Evolutionary conservation across 192 early-diverging fungal genomes (phyloP), one percentile per base, ranked within the genome.

Genomic region (Backusella luteola): DNA sequence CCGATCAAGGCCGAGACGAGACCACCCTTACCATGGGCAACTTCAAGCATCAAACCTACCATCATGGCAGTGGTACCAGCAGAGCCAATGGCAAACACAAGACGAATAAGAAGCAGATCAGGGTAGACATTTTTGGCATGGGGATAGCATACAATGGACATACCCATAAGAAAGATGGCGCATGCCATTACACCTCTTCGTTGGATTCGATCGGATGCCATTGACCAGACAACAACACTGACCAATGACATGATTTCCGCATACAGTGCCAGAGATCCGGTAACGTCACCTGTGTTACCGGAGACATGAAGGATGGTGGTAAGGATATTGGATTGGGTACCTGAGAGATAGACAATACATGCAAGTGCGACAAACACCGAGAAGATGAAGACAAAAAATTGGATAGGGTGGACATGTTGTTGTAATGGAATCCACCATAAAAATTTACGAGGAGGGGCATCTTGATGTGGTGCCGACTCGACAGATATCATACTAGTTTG

Each of bases 71-170:
- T 85, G 44, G 79, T 76, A 6, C 88, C 89, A 4, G 91, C 87
- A 0, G 89, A 86, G 9, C 93, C 93, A 5, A 92, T 35, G 5
- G 93, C 89, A 83, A 93, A 94, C 34, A 94, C 17, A 3, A 92
- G 76, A 35, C 91, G 85, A 67, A 83, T 81, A 5, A 92, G 70
- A 1, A 94, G 71, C 80, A 94, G 76, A 11, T 81, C 77, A 1
- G 90, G 88, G 72, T 90, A 92, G 0, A 92, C 81, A 46, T 86
- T 84, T 35, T 78, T 77, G 41, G 88, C 86, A 71, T 80, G 81
- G 0, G 92, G 79, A 74, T 87, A 91, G 19, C 79, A 38, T 23
- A 83, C 75, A 23, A 93, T 71, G 4, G 81, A 81, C 3, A 88
- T n/a, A 23, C 85, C 88, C 76, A 91, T 87, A 38, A 87, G 52